Evolutionary conservation across 2,329 filamentous ascomycete species (phyloP).

Genomic region (Metarhizium humberi): DNA sequence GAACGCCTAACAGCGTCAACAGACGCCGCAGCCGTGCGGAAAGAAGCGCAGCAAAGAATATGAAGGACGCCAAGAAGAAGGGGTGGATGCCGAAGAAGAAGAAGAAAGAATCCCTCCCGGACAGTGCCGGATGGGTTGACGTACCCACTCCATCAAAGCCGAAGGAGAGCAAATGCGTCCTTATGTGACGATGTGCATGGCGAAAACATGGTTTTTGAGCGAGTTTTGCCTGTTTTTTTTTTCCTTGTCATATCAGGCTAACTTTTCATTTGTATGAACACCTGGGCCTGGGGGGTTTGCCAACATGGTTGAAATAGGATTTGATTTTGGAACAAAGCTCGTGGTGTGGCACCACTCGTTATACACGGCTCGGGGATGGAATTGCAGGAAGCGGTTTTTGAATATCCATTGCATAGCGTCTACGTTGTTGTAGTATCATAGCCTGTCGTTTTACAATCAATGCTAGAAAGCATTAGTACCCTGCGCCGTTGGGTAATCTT

Average conservation of each 20-base stretch:
- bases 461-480: not conserved
- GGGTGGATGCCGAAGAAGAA: conserved; percentile 43
- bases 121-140: conserved; percentile 45
- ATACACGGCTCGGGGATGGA: not conserved
- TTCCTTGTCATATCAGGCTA: no score
- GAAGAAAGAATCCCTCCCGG: conserved; percentile 26
- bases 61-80: conserved; percentile 48
- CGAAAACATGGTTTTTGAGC: not conserved
- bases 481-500: no score
- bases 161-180: conserved; percentile 37
- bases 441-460: not conserved
- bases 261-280: not conserved
- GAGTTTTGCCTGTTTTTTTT: not conserved
- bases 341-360: no score
- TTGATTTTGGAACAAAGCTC: no score
- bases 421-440: not conserved
- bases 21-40: conserved; percentile 46
- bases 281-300: no score
- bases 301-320: no score
- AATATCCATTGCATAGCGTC: not conserved
- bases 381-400: not conserved
- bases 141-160: conserved; percentile 24
- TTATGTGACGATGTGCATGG: conserved; percentile 33
- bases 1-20: conserved; percentile 32
- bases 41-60: conserved; percentile 52